A percentile compares a stretch with the other conserved stretches of the same genome.
Conservation (phyloP, 495 filamentous ascomycete species). For the Talaromyces nanjingensis region DNA sequence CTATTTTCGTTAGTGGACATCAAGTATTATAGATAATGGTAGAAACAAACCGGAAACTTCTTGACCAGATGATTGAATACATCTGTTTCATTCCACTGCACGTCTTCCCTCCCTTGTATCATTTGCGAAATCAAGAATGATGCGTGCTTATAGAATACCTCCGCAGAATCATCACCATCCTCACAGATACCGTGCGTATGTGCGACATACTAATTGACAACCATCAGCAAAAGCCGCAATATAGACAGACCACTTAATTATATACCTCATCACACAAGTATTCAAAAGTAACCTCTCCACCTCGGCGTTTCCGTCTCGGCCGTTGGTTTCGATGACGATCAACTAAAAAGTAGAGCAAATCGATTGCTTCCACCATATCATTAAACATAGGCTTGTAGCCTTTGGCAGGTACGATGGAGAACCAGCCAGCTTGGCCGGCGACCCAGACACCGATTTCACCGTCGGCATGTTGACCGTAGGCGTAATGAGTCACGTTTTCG, state of each 20-base stretch:
- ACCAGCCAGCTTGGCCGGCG: constrained; percentile 72
- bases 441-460: constrained; percentile 65
- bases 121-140: constrained; percentile 52
- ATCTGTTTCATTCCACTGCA: constrained; percentile 48
- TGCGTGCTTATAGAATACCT: constrained; percentile 46
- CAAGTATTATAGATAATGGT: background rate
- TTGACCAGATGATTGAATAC: constrained; percentile 45
- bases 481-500: constrained; percentile 53
- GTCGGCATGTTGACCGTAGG: constrained; percentile 60
- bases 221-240: background rate
- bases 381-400: constrained; percentile 55
- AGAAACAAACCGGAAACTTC: constrained; percentile 37
- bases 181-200: constrained; percentile 40
- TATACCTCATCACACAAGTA: constrained; percentile 41
- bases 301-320: constrained; percentile 26
- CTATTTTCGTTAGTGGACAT: constrained; percentile 19
- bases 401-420: constrained; percentile 56
- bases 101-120: constrained; percentile 46
- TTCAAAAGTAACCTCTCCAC: constrained; percentile 30
- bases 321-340: constrained; percentile 38
- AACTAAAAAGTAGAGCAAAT: constrained; percentile 60
- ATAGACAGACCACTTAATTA: too few relatives aligned
- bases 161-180: constrained; percentile 40
- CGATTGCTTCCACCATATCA: constrained; percentile 61
- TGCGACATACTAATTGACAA: constrained; percentile 29